Conservation (phyloP, 2,329 filamentous ascomycete species). For the Calonectria pseudoreteaudii region DNA sequence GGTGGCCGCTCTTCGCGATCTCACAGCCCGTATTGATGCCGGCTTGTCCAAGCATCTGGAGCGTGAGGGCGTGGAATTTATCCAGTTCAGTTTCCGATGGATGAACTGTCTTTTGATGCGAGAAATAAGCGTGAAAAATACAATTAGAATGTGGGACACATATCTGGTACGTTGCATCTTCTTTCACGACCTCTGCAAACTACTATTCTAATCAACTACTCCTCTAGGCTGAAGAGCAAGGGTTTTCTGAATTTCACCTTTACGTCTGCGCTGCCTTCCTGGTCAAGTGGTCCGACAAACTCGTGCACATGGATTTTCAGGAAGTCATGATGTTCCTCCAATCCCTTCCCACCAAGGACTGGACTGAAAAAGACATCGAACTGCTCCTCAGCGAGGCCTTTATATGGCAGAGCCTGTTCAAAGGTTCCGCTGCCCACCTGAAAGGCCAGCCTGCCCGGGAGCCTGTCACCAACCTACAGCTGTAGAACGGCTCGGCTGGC, state of each 20-base stretch:
- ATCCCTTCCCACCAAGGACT: slow-evolving; percentile 88
- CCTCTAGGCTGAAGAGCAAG: slow-evolving; percentile 91
- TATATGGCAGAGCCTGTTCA: slow-evolving; percentile 98
- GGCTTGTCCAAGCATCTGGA: slow-evolving; percentile 89
- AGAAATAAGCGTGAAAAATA: slow-evolving; percentile 95
- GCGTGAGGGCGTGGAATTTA: slow-evolving; percentile 93
- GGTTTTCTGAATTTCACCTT: slow-evolving; percentile 97
- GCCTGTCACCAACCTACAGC: slow-evolving; percentile 51
- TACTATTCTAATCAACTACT: slow-evolving; percentile 2
- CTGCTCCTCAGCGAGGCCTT: slow-evolving; percentile 95
- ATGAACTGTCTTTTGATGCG: slow-evolving; percentile 99
- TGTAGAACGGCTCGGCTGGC: slow-evolving; percentile 39
- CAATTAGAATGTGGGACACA: slow-evolving; percentile 99
- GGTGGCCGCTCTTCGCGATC: slow-evolving; percentile 86
- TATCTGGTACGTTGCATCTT: slow-evolving; percentile 79
- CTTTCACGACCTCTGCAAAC: neutral
- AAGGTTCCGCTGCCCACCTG: slow-evolving; percentile 92
- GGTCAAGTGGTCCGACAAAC: slow-evolving; percentile 96
- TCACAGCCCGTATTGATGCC: slow-evolving; percentile 90
- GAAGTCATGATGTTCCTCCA: slow-evolving; percentile 99
- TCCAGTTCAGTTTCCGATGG: slow-evolving; percentile 99
- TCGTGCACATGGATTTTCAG: slow-evolving; percentile 97
- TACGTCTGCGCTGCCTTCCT: slow-evolving; percentile 98
- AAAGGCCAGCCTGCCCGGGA: slow-evolving; percentile 61
- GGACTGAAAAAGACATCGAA: slow-evolving; percentile 99